These are phyloP conservation scores for Orobanche coerulescens DNA, from an alignment of 257 asterid species.

Conservation along the genomic window DNA sequence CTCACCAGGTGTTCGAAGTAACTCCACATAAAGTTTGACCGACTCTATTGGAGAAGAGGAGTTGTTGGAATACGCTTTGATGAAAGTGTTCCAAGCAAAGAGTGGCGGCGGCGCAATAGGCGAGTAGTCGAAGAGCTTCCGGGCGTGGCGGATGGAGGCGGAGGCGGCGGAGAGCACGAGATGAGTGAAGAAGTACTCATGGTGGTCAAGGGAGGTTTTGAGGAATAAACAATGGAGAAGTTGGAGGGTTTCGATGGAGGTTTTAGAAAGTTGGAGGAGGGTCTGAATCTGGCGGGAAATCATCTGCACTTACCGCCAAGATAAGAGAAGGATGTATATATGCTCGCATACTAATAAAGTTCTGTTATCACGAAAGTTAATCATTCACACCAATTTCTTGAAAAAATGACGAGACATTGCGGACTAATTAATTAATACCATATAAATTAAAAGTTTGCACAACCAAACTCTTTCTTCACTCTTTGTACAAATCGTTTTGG, in stretches of 20 bases:
- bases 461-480: too few species aligned
- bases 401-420: too few species aligned
- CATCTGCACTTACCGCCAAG: too few species aligned
- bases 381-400: too few species aligned
- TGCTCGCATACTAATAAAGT: too few species aligned
- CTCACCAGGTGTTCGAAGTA: constrained; percentile 28
- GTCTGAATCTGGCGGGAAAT: constrained; percentile 40
- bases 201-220: constrained; percentile 47
- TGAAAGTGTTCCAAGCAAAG: constrained; percentile 55
- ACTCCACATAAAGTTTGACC: constrained; percentile 29
- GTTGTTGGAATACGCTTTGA: constrained; percentile 47
- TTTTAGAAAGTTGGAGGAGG: constrained; percentile 33
- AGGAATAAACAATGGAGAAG: constrained; percentile 48
- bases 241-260: constrained; percentile 31
- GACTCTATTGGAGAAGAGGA: constrained; percentile 35
- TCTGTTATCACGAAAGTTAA: too few species aligned
- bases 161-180: constrained; percentile 43
- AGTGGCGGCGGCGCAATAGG: constrained; percentile 42
- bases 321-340: too few species aligned
- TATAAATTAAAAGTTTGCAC: too few species aligned
- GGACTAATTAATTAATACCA: too few species aligned
- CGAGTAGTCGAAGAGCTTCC: constrained; percentile 34
- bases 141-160: constrained; percentile 36
- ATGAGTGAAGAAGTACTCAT: constrained; percentile 35
- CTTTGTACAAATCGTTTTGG: too few species aligned